Evolutionary conservation across 1,284 basidiomycete species (phyloP).

Genomic region (Melampsora allii-populina): DNA sequence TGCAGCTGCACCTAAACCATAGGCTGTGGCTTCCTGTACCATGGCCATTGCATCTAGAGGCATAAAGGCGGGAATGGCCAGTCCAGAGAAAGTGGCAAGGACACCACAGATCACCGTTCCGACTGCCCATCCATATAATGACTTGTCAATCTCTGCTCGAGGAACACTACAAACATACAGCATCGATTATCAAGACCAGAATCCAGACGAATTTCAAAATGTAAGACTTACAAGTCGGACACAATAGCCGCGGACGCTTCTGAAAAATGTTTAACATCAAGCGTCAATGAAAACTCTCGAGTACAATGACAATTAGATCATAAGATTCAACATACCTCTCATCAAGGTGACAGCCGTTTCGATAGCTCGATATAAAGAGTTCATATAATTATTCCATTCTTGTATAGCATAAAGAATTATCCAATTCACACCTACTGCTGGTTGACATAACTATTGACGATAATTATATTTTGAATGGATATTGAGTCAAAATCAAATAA

Average conservation of each 20-base stretch:
- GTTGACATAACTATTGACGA: slow-evolving; percentile 22
- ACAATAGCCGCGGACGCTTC: slow-evolving; percentile 34
- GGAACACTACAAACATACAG: slow-evolving; percentile 8
- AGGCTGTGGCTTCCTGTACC: slow-evolving; percentile 15
- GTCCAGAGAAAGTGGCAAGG: slow-evolving; percentile 24
- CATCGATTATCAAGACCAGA: neutral
- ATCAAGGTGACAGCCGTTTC: slow-evolving; percentile 24
- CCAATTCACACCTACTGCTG: slow-evolving; percentile 39
- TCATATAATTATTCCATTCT: slow-evolving; percentile 44
- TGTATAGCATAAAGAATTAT: slow-evolving; percentile 41
- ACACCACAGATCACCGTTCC: slow-evolving; percentile 30
- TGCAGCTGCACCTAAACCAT: slow-evolving; percentile 18
- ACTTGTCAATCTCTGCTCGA: neutral
- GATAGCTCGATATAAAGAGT: slow-evolving; percentile 32
- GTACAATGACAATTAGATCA: neutral
- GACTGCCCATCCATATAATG: slow-evolving; percentile 38
- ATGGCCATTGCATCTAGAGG: slow-evolving; percentile 36
- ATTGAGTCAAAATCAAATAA: neutral
- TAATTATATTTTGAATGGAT: neutral
- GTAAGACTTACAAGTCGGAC: slow-evolving; percentile 31
- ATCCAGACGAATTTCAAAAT: neutral
- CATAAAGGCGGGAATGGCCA: slow-evolving; percentile 22
- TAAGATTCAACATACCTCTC: slow-evolving; percentile 12
- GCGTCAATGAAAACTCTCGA: neutral
- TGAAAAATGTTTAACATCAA: neutral